phyloP scores from a whole-genome alignment of 2,329 filamentous ascomycete species.

The Microdochium nivale region DNA sequence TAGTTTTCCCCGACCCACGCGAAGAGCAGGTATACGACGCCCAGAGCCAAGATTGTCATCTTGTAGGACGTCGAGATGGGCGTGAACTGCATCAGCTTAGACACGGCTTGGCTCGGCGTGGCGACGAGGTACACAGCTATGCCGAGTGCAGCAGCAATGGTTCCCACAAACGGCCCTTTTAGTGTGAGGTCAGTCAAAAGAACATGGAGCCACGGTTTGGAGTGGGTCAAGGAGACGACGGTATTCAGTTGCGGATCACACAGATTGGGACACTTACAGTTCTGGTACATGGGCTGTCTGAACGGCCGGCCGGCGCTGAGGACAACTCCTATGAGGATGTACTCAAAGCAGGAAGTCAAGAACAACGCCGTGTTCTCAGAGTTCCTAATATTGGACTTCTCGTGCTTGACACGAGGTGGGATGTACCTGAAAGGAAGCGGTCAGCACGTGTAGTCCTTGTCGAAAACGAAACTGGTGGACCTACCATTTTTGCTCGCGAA shows the following conservation, averaged over 20 bases:
- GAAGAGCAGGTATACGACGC: constrained; percentile 56
- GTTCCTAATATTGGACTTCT: constrained; percentile 81
- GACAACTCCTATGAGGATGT: constrained; percentile 82
- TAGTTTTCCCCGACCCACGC: constrained; percentile 66
- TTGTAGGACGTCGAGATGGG: constrained; percentile 65
- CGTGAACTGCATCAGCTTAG: constrained; percentile 77
- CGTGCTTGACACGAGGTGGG: constrained; percentile 65
- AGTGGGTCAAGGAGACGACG: no score
- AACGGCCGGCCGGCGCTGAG: constrained; percentile 90
- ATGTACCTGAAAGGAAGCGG: constrained; percentile 49
- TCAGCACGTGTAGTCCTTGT: constrained; percentile 8
- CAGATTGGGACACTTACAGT: constrained; percentile 48
- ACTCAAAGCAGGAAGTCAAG: constrained; percentile 86
- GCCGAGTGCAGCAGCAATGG: constrained; percentile 59
- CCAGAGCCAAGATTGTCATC: constrained; percentile 62
- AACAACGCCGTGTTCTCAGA: constrained; percentile 92
- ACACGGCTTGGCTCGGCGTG: constrained; percentile 60
- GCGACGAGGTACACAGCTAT: constrained; percentile 76
- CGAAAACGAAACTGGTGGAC: constrained; percentile 7
- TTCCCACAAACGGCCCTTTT: constrained; percentile 75
- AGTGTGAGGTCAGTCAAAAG: constrained; percentile 10
- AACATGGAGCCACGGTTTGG: not conserved
- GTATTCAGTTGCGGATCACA: not conserved
- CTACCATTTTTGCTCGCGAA: constrained; percentile 73
- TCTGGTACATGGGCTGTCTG: constrained; percentile 68